Evolutionary conservation across 345 rosid species (phyloP), one percentile per base, ranked within the genome.

Genomic region (Tarenaya hassleriana): DNA sequence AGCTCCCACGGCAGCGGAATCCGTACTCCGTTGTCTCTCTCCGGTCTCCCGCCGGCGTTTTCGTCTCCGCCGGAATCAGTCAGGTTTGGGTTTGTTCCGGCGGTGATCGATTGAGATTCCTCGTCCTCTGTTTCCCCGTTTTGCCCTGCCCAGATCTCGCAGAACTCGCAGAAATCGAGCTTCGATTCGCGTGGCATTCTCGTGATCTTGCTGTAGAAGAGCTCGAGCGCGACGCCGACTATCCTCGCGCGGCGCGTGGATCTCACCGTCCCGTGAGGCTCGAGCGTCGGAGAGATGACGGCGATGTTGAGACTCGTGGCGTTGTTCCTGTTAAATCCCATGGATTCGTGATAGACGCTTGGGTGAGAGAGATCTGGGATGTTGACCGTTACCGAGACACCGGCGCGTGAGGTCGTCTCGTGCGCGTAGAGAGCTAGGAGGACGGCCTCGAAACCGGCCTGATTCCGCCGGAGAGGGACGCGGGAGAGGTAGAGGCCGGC

Each of bases 381-480:
- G 75, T 73, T 79, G 29, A 91, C 76, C 15, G 80, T 81, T 0
- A 79, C 9, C 0, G 98, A 69, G 10, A 84, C 83, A 19, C 92
- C 89, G 8, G 62, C 64, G 0, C 92, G 83, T 6, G 80, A 44
- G 7, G 75, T 69, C 16, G 89, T 80, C 39, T 84, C 98, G 12
- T 82, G 80, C 0, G 96, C 79, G 68, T 82, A 87, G 19, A 91
- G 78, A 3, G 98, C 95, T 12, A 91, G 59, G 18, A 84, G 44
- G 6, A 87, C 75, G 8, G 95, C 89, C 54, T 91, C 95, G 60
- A 91, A 91, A 7, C 96, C 98, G 10, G 98, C 87, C 14, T 73
- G 71, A 3, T 87, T 71, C 56, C 75, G 75, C 7, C 84, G 83
- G 6, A 56, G 77, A 34, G 77, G 48, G 33, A 81, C 79, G 8